A percentile compares a stretch with the other conserved stretches of the same genome.
phyloP scores from a whole-genome alignment of 495 filamentous ascomycete species.

The Tuber melanosporum region DNA sequence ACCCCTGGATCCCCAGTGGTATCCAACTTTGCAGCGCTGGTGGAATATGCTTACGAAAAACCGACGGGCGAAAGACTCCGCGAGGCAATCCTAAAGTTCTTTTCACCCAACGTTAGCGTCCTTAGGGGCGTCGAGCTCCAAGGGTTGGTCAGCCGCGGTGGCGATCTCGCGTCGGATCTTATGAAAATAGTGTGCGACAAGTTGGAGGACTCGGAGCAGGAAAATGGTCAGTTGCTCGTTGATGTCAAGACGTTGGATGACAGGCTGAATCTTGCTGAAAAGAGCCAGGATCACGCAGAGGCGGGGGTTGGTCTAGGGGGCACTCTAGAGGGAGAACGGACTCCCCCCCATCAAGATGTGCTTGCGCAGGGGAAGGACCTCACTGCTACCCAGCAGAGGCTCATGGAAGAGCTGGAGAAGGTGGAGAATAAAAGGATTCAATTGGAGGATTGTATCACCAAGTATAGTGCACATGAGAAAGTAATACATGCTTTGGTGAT shows the following conservation, averaged over 20 bases:
- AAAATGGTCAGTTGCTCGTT: not conserved
- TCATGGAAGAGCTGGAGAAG: not conserved
- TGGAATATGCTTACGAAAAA: slow-evolving; percentile 17
- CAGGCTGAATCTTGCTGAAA: not conserved
- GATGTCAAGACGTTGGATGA: not conserved
- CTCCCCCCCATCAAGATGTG: not conserved
- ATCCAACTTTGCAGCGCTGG: slow-evolving; percentile 19
- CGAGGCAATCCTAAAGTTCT: slow-evolving; percentile 18
- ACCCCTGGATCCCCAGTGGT: slow-evolving; percentile 13
- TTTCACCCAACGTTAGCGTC: slow-evolving; percentile 15
- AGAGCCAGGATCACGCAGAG: not conserved
- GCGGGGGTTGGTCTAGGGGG: not conserved
- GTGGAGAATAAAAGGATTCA: not conserved
- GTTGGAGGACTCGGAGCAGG: not conserved
- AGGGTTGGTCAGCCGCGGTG: slow-evolving; percentile 10
- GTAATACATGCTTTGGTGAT: not conserved
- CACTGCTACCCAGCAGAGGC: not conserved
- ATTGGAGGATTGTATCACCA: not conserved
- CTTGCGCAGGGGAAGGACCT: not conserved
- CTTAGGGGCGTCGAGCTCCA: slow-evolving; percentile 17
- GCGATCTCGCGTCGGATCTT: slow-evolving; percentile 19
- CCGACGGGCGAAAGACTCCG: slow-evolving; percentile 15
- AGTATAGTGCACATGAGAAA: not conserved
- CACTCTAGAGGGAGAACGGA: not conserved
- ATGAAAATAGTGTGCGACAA: slow-evolving; percentile 13